Base-by-base conservation (phyloP, 2,329 filamentous ascomycete species). In the Exophiala phaeomuriformis region DNA sequence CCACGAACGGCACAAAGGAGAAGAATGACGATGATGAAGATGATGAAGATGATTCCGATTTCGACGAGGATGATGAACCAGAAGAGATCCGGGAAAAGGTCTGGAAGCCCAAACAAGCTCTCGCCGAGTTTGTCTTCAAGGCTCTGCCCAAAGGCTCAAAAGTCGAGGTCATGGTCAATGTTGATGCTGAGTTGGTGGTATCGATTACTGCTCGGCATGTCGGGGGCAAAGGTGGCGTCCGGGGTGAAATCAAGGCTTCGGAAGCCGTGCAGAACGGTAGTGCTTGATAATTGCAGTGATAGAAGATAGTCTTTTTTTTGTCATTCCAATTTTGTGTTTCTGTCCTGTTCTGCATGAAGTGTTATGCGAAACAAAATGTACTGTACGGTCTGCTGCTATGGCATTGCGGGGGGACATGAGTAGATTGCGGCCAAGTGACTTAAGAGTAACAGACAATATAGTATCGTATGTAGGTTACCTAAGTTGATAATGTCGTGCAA, bases 161-260 rank as follows among this genome's bases (percentile, higher is more conserved):
- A 77, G 83, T 98, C 61, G 93, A 98, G 77, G 84, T 97, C 51
- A 94, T 89, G 68, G 81, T 97, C 66, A 95, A 91, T 70, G 85
- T 97, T 61, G 81, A 79, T 51, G 84, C 82, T 29, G 90, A 97
- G 68, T 75, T 96, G 52, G 78, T 78, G 61, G 79, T 96, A 58
- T 88, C 86, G 47, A 78, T 95, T 62, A 87, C 90, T 40, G 84
- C 85, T 52, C 80, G 91, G 60, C 90, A 95, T 70, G 85, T 95
- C 46, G 90, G 91, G 60, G 86, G 82, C 56, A 91, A 95, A 77
- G 86, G 86, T 41, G 90, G 89, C 62, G 83, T 93, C 55, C 77
- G 89, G 63, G 88, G 87, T 45, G 69, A 66, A 49, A 67, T 81
- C 45, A 75, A 77, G 59, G 69, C 68, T 35, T 64, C 68, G 8